A percentile compares a stretch with the other conserved stretches of the same genome.
Evolutionary conservation across 2,329 filamentous ascomycete genomes (phyloP).

Genomic region (Neopestalotiopsis sp.): DNA sequence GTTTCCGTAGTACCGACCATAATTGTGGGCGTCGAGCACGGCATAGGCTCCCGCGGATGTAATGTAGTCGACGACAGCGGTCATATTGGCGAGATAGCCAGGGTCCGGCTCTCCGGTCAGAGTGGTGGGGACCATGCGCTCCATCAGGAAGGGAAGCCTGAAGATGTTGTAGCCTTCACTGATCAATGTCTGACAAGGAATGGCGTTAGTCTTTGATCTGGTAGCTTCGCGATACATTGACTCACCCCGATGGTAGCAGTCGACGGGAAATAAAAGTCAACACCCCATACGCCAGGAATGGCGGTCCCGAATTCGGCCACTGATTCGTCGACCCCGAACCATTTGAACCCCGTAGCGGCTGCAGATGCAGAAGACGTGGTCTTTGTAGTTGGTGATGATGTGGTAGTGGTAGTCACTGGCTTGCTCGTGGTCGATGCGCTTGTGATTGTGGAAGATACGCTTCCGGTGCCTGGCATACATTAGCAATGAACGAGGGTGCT

Average conservation of each 20-base stretch:
- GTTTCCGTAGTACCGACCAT: conserved; percentile 18
- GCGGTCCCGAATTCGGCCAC: conserved; percentile 11
- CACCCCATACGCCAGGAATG: background rate
- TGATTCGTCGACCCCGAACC: conserved; percentile 12
- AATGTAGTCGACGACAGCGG: conserved; percentile 32
- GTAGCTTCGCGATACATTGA: background rate
- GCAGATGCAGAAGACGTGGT: conserved; percentile 26
- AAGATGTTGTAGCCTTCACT: conserved; percentile 62
- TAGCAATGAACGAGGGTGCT: background rate
- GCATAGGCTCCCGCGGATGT: conserved; percentile 24
- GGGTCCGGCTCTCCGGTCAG: conserved; percentile 42
- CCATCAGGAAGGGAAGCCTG: conserved; percentile 42
- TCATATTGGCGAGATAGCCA: conserved; percentile 33
- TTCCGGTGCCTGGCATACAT: background rate
- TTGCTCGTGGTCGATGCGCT: conserved; percentile 26
- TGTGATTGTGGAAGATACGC: conserved; percentile 17
- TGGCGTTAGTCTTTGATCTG: background rate
- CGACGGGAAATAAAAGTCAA: background rate
- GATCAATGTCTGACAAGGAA: conserved; percentile 48
- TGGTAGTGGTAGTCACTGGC: conserved; percentile 19
- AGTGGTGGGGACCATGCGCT: conserved; percentile 12
- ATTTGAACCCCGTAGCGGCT: background rate
- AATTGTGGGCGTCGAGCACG: conserved; percentile 12
- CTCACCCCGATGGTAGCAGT: conserved; percentile 5
- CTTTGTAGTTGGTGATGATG: conserved; percentile 19